phyloP scores from a whole-genome alignment of 805 yeast genomes.

The Wilhelminamyces savonicus region DNA sequence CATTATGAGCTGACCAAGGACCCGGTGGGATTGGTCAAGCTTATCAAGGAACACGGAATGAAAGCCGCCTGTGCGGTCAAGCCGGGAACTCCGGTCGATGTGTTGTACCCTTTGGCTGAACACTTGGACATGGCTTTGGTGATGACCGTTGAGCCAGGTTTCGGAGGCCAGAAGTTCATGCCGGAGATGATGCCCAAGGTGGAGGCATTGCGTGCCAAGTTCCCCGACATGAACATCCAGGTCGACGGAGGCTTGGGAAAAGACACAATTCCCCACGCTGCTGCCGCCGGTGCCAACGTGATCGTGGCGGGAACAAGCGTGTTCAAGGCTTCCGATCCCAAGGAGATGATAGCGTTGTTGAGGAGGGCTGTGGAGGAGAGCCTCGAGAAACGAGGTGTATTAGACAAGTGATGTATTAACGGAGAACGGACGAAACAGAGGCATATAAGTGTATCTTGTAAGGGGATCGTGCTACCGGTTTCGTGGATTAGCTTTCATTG shows the following conservation, averaged over 20 bases:
- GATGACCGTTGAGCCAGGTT: conserved; percentile 99
- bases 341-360: conserved; percentile 63
- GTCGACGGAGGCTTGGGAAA: conserved; percentile 96
- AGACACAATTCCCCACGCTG: conserved; percentile 79
- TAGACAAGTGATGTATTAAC: conserved; percentile 2
- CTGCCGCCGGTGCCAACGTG: conserved; percentile 96
- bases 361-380: conserved; percentile 53
- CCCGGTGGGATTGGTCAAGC: conserved; percentile 65
- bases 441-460: too few relatives aligned
- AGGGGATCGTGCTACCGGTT: too few relatives aligned
- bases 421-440: neutral
- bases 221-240: conserved; percentile 79
- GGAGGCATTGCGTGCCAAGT: conserved; percentile 60
- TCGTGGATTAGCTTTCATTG: too few relatives aligned
- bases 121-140: conserved; percentile 89
- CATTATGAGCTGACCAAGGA: conserved; percentile 89
- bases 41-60: conserved; percentile 77
- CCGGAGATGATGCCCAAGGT: conserved; percentile 95
- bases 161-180: conserved; percentile 98
- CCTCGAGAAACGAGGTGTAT: conserved; percentile 41
- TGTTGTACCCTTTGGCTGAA: conserved; percentile 66
- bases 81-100: conserved; percentile 88
- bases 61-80: conserved; percentile 91
- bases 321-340: conserved; percentile 78
- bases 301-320: conserved; percentile 97